Base-by-base conservation (phyloP, 148 eudicot species). In the Mesembryanthemum crystallinum region DNA sequence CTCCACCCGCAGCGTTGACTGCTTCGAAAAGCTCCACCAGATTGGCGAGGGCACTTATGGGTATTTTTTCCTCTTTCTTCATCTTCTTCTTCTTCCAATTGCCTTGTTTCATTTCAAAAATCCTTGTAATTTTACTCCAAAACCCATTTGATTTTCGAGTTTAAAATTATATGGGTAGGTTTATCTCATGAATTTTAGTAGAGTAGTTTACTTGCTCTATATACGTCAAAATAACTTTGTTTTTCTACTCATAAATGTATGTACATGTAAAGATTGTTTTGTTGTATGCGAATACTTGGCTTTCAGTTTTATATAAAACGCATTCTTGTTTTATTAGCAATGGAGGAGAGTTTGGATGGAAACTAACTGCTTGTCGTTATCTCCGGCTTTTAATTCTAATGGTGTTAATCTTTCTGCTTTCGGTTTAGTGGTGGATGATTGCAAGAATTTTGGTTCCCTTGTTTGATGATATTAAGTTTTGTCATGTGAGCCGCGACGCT, bases 1-100 rank as follows among this genome's bases (percentile, higher is more conserved):
- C 1, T 84, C 88, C 15, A 82, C 92, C 28, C 84, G 93, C 25
- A 82, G 80, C 80, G 83, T 91, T 52, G 89, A 92, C 37, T 84
- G 89, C 74, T 89, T 92, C 66, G 86, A 89, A 32, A 92, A 89
- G 55, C 51, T 80, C 20, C 66, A 80, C 35, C 83, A 70, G 23
- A 39, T 80, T 75, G 79, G 76, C n/a, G 76, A 80, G 54, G 76
- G 76, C 57, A 62, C 79, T 65, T 71, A 35, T 75, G 79, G 83
- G 79, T 80, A 75, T 2, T 9, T 35, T 52, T 15, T 39, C 21
- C 24, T 14, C 18, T 29, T 64, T 10, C 3, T 25, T 25, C 29
- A 1, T 8, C 32, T 5, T 12, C 10, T 17, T 12, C 10, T 3
- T 15, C 12, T 54, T 51, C 5, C 6, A 0, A 6, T 49, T 15